These are phyloP conservation scores for Boletus edulis DNA, from an alignment of 768 basidiomycete species.

Conservation along the genomic window DNA sequence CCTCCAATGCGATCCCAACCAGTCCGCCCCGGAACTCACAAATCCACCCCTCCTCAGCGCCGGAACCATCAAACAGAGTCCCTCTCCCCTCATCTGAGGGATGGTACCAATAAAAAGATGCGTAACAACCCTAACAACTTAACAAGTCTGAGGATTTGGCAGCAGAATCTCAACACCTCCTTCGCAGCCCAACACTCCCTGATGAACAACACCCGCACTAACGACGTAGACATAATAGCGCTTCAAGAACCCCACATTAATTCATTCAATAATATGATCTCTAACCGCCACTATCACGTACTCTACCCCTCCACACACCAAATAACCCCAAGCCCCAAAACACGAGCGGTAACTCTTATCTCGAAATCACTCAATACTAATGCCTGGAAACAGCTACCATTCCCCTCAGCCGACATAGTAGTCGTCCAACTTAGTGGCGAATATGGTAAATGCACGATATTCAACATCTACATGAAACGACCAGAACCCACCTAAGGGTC, in stretches of 20 bases:
- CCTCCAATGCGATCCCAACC: no score
- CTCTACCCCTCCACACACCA: no score
- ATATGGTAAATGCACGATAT: background rate
- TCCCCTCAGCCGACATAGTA: background rate
- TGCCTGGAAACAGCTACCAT: background rate
- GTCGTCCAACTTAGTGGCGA: background rate
- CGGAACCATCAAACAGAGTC: no score
- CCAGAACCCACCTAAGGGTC: no score
- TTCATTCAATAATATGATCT: background rate
- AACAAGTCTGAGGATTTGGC: background rate
- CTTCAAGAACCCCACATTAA: background rate
- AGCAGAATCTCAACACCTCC: background rate
- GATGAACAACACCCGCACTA: background rate
- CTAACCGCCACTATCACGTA: background rate
- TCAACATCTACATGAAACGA: constrained; percentile 1
- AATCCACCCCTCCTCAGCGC: no score
- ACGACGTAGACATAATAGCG: background rate
- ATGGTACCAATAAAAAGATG: background rate
- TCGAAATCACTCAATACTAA: background rate
- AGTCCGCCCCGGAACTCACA: no score
- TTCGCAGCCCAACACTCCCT: background rate
- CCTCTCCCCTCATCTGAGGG: no score
- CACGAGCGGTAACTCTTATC: background rate
- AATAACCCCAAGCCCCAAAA: background rate
- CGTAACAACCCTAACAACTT: background rate